Base-by-base conservation (phyloP, 768 basidiomycete genomes). In the Leccinum imitatum region DNA sequence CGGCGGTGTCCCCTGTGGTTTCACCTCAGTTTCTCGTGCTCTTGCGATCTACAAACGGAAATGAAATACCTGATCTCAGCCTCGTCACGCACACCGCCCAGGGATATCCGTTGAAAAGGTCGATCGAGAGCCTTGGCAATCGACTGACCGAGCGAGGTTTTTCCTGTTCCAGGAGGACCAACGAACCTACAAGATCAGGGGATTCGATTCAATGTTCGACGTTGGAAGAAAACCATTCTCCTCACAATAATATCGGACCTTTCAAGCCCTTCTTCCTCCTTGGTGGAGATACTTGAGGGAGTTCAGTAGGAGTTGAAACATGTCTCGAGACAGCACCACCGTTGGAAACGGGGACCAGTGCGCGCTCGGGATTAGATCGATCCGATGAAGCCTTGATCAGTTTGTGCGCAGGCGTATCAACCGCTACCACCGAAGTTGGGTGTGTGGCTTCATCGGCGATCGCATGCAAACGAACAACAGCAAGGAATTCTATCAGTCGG, bases 1-100 rank as follows among this genome's bases (percentile, higher is more conserved):
- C 95, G 80, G 69, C 82, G 75, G 64, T 91, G 89, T 2, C 89
- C 89, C 53, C 72, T 73, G 54, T 33, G 11, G 11, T 39, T 30
- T 13, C 3, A 15, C 31, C 7, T 70, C 10, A 71, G 56, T 30
- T 51, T 6, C 17, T 9, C 31, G 17, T 37, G 2, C 15, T 44
- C 31, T 57, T 21, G n/a, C 13, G 19, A 54, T 11, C 73, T 71
- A 3, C 19, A 41, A 52, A 11, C 3, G 50, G 31, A 25, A 37
- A 47, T 13, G 53, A 21, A 21, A 1, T 54, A 73, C 50, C 89
- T 79, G 53, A 91, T 88, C 71, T 90, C 89, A 0, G 92, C 95
- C 73, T 98, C 95, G 67, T 98, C 95, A 3, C 95, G 82, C 8
- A 97, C 92, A 31, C 95, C 95, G 11, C 95, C 95, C 0, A 97